These are phyloP conservation scores for Capronia coronata DNA, from an alignment of 2,329 filamentous ascomycete genomes.

Conservation along the genomic window DNA sequence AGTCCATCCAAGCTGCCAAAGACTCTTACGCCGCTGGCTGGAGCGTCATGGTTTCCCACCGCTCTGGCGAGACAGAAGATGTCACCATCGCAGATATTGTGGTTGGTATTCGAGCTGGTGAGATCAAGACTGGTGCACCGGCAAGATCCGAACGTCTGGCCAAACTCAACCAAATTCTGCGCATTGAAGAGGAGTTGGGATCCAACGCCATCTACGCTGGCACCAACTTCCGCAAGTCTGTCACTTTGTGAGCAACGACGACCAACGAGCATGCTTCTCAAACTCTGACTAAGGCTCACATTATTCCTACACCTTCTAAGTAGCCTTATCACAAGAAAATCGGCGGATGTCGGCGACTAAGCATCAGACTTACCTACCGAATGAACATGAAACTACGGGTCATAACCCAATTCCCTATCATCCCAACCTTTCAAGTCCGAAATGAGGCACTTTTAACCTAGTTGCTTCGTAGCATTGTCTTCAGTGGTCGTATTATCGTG, in stretches of 20 bases:
- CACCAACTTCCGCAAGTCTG: conserved; percentile 79
- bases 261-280: background rate
- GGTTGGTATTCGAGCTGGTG: conserved; percentile 89
- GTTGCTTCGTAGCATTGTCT: no score
- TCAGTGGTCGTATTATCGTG: no score
- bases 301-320: background rate
- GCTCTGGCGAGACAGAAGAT: conserved; percentile 98
- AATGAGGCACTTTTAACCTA: no score
- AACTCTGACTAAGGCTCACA: background rate
- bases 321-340: no score
- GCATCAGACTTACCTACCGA: no score
- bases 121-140: conserved; percentile 99
- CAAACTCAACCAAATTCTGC: conserved; percentile 99
- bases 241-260: conserved; percentile 65
- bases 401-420: no score
- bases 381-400: background rate
- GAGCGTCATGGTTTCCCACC: conserved; percentile 99
- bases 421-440: no score
- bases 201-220: conserved; percentile 87
- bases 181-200: conserved; percentile 98
- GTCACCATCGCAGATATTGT: conserved; percentile 98
- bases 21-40: conserved; percentile 92
- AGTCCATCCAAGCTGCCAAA: conserved; percentile 98
- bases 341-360: no score
- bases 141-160: conserved; percentile 95